phyloP scores from a whole-genome alignment of 139 green algal genomes.

The Zygnema circumcarinatum region DNA sequence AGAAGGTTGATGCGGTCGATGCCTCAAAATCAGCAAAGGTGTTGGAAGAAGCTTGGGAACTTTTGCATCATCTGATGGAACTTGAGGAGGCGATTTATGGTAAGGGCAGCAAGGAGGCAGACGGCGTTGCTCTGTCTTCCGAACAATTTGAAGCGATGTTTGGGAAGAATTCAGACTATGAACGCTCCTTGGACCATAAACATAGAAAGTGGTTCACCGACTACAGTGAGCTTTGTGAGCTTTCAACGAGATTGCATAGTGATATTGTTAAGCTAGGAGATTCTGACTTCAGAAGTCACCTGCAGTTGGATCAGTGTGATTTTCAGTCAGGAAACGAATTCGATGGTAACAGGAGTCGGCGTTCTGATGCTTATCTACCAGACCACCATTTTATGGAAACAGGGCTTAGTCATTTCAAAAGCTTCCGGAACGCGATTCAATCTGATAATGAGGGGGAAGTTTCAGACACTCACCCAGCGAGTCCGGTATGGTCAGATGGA shows the following conservation, averaged over 20 bases:
- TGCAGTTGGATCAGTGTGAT: too few species aligned
- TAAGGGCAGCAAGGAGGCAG: not conserved
- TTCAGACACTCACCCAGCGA: not conserved
- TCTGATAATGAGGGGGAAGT: not conserved
- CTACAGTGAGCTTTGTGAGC: not conserved
- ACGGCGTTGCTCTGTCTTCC: not conserved
- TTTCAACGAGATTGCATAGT: not conserved
- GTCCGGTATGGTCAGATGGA: not conserved
- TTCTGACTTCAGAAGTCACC: not conserved
- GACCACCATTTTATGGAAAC: not conserved
- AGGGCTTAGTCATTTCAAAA: not conserved
- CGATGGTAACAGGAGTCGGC: not conserved
- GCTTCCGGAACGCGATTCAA: not conserved
- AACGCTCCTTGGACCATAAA: not conserved
- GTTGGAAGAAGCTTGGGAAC: not conserved
- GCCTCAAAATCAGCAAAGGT: not conserved
- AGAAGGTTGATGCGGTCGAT: not conserved
- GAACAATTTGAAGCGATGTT: not conserved
- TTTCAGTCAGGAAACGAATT: too few species aligned
- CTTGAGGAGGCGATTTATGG: not conserved
- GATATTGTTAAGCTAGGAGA: not conserved
- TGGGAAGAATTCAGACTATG: not conserved
- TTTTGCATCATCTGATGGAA: not conserved
- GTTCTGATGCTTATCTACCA: not conserved
- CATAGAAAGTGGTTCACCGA: not conserved